Evolutionary conservation across 345 rosid species (phyloP).

Genomic region (Camelina laxa): DNA sequence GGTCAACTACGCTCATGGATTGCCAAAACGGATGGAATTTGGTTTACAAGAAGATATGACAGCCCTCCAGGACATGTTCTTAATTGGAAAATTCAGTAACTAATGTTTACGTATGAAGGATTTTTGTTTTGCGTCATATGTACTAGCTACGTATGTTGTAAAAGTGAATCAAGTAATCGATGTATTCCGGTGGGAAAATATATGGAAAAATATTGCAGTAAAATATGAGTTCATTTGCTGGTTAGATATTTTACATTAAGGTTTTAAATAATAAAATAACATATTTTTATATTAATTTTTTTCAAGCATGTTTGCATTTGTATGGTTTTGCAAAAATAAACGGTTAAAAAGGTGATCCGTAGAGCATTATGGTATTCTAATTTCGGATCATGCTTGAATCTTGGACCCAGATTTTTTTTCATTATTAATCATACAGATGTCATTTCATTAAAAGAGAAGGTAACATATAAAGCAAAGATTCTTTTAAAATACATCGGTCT

Average conservation of each 20-base stretch:
- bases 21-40: neutral
- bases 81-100: neutral
- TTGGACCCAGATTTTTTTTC: no score
- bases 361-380: no score
- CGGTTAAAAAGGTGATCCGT: neutral
- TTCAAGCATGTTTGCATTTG: neutral
- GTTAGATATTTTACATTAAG: neutral
- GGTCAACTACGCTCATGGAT: constrained; percentile 19
- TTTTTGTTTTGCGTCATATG: neutral
- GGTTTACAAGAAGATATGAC: neutral
- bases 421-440: no score
- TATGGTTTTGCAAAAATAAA: neutral
- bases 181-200: neutral
- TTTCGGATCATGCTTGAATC: no score
- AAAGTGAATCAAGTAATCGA: neutral
- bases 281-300: neutral
- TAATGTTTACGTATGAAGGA: neutral
- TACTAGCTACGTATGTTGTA: neutral
- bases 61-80: neutral
- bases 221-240: neutral
- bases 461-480: no score
- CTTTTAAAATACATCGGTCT: no score
- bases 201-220: neutral
- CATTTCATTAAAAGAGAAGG: no score
- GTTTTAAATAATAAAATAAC: neutral